Evolutionary conservation across 2,329 filamentous ascomycete species (phyloP).

Genomic region (Aspergillus chevalieri): DNA sequence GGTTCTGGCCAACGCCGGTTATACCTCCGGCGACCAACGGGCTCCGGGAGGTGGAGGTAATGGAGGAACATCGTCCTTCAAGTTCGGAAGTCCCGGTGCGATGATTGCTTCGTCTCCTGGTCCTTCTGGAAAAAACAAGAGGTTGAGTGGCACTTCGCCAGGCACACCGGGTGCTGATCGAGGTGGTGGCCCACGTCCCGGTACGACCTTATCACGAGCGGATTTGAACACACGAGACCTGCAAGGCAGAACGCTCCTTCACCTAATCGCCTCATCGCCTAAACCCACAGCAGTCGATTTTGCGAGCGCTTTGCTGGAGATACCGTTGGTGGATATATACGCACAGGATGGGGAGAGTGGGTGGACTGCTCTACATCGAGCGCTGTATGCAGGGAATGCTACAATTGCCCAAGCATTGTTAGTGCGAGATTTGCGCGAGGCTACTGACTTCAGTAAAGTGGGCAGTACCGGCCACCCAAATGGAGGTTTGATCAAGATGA

Average conservation of each 20-base stretch:
- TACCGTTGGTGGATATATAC: conserved; percentile 79
- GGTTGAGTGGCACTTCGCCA: conserved; percentile 41
- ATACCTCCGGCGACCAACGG: conserved; percentile 35
- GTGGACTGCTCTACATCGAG: conserved; percentile 91
- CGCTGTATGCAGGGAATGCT: conserved; percentile 83
- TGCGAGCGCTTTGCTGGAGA: conserved; percentile 70
- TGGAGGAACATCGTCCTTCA: conserved; percentile 16
- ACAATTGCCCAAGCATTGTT: conserved; percentile 77
- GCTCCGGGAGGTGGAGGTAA: conserved; percentile 16
- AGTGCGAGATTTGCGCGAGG: conserved; percentile 66
- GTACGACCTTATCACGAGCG: conserved; percentile 45
- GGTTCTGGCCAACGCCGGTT: conserved; percentile 68
- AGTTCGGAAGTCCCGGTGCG: conserved; percentile 24
- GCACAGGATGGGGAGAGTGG: conserved; percentile 84
- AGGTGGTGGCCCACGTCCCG: conserved; percentile 12
- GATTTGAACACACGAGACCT: conserved; percentile 84
- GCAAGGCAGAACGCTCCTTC: conserved; percentile 72
- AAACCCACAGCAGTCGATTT: conserved; percentile 65
- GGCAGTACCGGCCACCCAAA: conserved; percentile 56
- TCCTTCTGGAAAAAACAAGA: conserved; percentile 43
- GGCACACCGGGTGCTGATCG: conserved; percentile 42
- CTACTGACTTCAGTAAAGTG: conserved; percentile 52
- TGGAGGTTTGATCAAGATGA: conserved; percentile 81
- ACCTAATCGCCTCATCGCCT: conserved; percentile 74
- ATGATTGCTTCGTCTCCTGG: conserved; percentile 26